phyloP scores from a whole-genome alignment of 2,329 filamentous ascomycete genomes.

The Epichloe brachyelytri region DNA sequence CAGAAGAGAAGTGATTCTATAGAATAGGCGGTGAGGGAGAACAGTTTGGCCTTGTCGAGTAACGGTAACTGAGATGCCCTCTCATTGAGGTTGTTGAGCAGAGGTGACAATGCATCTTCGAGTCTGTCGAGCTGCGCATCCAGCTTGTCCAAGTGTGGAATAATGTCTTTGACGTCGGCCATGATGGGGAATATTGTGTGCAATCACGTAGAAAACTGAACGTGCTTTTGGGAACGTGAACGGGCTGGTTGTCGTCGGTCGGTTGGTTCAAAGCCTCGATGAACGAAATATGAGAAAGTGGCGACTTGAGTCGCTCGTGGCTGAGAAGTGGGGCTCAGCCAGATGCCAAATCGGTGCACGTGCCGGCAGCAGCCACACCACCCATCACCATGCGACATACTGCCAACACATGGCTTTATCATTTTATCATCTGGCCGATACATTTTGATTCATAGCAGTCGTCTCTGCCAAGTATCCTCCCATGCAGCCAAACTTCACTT shows the following conservation, averaged over 20 bases:
- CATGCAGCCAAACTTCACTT: too few species aligned
- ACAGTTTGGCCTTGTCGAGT: conserved; percentile 90
- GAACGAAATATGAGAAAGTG: background rate
- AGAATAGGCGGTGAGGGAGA: conserved; percentile 76
- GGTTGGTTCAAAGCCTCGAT: background rate
- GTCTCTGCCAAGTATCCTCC: too few species aligned
- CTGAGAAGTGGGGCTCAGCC: background rate
- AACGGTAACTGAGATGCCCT: conserved; percentile 69
- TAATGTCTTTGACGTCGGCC: conserved; percentile 40
- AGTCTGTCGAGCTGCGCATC: conserved; percentile 69
- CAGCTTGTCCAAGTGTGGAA: conserved; percentile 58
- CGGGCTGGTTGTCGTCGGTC: background rate
- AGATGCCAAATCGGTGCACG: too few species aligned
- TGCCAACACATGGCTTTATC: too few species aligned
- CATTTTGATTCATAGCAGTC: too few species aligned
- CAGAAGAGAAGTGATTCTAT: conserved; percentile 86
- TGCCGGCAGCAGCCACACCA: too few species aligned
- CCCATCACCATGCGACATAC: too few species aligned
- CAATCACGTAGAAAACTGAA: too few species aligned
- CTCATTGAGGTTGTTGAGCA: conserved; percentile 54
- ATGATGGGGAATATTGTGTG: conserved; percentile 12
- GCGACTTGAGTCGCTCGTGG: background rate
- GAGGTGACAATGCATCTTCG: conserved; percentile 59
- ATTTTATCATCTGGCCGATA: too few species aligned
- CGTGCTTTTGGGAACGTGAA: too few species aligned